A percentile compares a stretch with the other conserved stretches of the same genome.
phyloP scores from a whole-genome alignment of 2,329 filamentous ascomycete genomes.

The Diaporthe humulicola region DNA sequence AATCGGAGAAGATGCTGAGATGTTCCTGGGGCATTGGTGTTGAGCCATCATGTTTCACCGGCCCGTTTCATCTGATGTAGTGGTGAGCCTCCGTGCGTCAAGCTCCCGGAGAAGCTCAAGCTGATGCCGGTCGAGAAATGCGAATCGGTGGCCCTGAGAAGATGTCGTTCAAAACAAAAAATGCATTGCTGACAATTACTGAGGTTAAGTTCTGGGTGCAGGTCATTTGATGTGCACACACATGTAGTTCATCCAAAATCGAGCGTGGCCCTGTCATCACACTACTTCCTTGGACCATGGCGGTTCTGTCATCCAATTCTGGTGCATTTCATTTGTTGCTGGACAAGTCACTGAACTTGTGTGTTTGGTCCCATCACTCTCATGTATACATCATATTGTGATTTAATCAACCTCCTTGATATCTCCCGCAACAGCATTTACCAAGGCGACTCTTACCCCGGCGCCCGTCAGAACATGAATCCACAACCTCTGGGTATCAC shows the following conservation, averaged over 20 bases:
- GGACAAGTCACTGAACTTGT: background rate
- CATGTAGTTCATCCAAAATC: background rate
- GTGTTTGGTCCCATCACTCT: background rate
- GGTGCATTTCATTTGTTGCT: background rate
- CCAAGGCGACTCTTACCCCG: constrained; percentile 88
- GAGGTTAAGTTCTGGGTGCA: background rate
- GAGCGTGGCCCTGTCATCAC: background rate
- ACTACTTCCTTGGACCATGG: no score
- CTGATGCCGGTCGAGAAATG: background rate
- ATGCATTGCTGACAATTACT: background rate
- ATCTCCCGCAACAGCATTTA: constrained; percentile 70
- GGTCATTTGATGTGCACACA: background rate
- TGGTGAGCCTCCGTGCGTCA: constrained; percentile 23
- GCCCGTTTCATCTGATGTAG: constrained; percentile 37
- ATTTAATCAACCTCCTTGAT: constrained; percentile 57
- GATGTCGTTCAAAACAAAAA: background rate
- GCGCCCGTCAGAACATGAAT: constrained; percentile 92
- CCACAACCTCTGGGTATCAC: constrained; percentile 96
- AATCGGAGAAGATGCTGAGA: background rate
- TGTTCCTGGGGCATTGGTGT: background rate
- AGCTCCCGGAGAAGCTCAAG: background rate
- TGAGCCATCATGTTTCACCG: constrained; percentile 26
- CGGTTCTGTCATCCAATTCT: background rate
- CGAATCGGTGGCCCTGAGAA: background rate
- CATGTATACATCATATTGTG: no score